Conservation (phyloP, 352 stramenopile genomes). For the Pythium apleroticum region DNA sequence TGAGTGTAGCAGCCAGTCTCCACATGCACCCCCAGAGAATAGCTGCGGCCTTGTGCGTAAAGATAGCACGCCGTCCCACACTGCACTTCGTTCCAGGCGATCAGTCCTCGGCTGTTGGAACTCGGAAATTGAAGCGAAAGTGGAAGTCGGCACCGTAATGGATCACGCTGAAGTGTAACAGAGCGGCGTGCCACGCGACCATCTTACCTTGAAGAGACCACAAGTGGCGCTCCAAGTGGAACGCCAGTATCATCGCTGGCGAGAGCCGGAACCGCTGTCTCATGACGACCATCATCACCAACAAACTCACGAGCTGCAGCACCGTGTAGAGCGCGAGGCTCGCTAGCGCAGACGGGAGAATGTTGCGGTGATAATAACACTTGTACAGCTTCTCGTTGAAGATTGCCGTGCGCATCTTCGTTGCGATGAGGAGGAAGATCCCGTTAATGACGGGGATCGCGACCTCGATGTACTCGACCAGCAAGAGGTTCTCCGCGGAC, state of each 20-base stretch:
- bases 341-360: background rate
- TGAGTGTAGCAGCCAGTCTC: no score
- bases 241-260: background rate
- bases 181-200: constrained; percentile 10
- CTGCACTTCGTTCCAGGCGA: no score
- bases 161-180: constrained; percentile 6
- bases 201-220: constrained; percentile 19
- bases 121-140: background rate
- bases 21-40: no score
- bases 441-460: constrained; percentile 2
- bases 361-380: constrained; percentile 2
- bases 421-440: constrained; percentile 9
- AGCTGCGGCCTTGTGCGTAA: no score
- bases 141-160: constrained; percentile 11
- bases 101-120: background rate
- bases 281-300: constrained; percentile 21
- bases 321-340: constrained; percentile 10
- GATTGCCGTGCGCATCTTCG: constrained; percentile 2
- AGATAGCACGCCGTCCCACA: no score
- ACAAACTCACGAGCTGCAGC: constrained; percentile 13
- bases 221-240: constrained; percentile 15
- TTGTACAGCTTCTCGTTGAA: constrained; percentile 14
- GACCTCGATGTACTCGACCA: constrained; percentile 25
- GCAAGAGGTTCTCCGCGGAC: constrained; percentile 11
- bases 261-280: constrained; percentile 13